Percentiles rank a stretch among this genome's conserved stretches.
Conservation (phyloP, 2,329 filamentous ascomycete genomes). For the Neofusicoccum umdonicola region DNA sequence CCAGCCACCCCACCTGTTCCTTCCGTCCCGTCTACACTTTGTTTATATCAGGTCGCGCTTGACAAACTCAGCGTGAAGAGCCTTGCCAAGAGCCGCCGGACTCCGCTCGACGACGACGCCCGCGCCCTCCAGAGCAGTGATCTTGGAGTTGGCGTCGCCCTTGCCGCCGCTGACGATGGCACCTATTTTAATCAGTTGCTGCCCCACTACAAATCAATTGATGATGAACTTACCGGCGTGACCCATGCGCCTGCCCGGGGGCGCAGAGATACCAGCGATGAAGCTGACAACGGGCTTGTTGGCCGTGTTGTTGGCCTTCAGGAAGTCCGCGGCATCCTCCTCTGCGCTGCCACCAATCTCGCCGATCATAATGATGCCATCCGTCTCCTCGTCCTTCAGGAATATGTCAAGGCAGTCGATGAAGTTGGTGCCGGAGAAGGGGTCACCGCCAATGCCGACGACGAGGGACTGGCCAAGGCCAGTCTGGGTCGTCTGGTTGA, state of each 20-base stretch:
- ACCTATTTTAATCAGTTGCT: slow-evolving; percentile 33
- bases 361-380: slow-evolving; percentile 99
- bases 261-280: slow-evolving; percentile 96
- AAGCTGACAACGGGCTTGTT: slow-evolving; percentile 98
- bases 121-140: slow-evolving; percentile 85
- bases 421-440: slow-evolving; percentile 99
- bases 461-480: slow-evolving; percentile 97
- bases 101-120: slow-evolving; percentile 96
- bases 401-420: slow-evolving; percentile 99
- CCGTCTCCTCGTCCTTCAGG: slow-evolving; percentile 91
- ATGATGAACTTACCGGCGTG: slow-evolving; percentile 68
- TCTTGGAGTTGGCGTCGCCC: slow-evolving; percentile 98
- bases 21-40: slow-evolving; percentile 15
- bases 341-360: slow-evolving; percentile 97
- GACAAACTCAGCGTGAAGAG: slow-evolving; percentile 92
- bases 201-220: not conserved
- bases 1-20: not conserved
- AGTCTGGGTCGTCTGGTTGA: slow-evolving; percentile 98
- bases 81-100: slow-evolving; percentile 87
- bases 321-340: slow-evolving; percentile 96
- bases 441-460: slow-evolving; percentile 96
- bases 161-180: slow-evolving; percentile 97
- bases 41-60: slow-evolving; percentile 86
- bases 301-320: slow-evolving; percentile 85
- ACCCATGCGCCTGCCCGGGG: slow-evolving; percentile 94